Base-by-base conservation (phyloP, 1,284 basidiomycete genomes). In the Phaffia rhodozyma region DNA sequence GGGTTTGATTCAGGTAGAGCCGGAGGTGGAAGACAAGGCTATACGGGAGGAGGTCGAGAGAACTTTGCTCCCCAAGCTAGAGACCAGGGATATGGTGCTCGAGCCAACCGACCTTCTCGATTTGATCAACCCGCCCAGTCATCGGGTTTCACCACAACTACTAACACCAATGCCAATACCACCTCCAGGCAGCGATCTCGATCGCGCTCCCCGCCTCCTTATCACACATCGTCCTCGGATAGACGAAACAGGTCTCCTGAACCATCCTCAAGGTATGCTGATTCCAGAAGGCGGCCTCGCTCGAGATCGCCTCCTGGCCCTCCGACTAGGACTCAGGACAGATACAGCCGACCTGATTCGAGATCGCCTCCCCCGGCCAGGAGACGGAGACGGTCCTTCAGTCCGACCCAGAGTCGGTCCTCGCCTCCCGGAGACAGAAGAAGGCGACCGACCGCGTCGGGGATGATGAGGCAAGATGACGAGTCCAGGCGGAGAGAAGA, bases 301-400 rank as follows among this genome's bases (percentile, higher is more conserved):
- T 43, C 38, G 13, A 43, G 38, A 43, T 43, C 38, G 16, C 38
- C 38, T 11, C 16, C 38, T 16, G 38, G 38, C 38, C 38, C 38
- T 43, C 13, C 38, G 13, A 16, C 13, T 30, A 60, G 75, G 34
- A 65, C 72, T 69, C 66, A 75, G 66, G 49, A 75, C 73, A 55
- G 78, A 78, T 72, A 72, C 47, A 77, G 78, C 0, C 71, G 74
- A 2, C 77, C 77, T 34, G 73, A 74, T 60, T 81, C 79, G 7
- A 78, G 78, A 68, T 76, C 78, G 27, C 76, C 78, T 38, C 71
- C 55, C 9, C 55, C 55, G 20, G 25, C 55, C 16, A 25, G 51
- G 29, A 32, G 49, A 23, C 50, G 50, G 23, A 38, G 54, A 25
- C 29, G 34, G 23, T 50, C 49, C 68, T 20, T 72, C 67, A 69